Evolutionary conservation across 2,329 filamentous ascomycete species (phyloP), one percentile per base, ranked within the genome.

Genomic region (Aspergillus flavus): DNA sequence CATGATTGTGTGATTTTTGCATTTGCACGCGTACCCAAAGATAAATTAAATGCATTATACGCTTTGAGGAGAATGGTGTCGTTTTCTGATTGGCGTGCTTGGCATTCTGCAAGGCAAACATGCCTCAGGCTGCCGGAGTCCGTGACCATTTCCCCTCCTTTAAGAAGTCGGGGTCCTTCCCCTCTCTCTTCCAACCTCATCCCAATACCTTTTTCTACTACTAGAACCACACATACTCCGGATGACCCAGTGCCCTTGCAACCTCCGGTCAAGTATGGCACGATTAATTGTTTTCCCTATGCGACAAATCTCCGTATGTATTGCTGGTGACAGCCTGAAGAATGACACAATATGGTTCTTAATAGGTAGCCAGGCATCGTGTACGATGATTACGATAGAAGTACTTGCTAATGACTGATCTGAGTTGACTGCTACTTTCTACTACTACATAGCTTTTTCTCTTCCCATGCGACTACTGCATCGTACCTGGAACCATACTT

Each of bases 381-480:
- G 46, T 52, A 52, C 43, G 30, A 39, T 52, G 32, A 58, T 53
- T 3, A 53, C 52, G 34, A 59, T 54, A 59, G 21, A 39, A 55
- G 32, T 16, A 39, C 10, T 39, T 39, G 30, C 50, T 55, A 21
- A 23, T 55, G 32, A 26, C 19, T 53, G 50, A 32, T 53, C 28
- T 26, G 14, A 12, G 26, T 11, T 19, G 52, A 39, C 26, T 36
- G 21, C 39, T 55, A 43, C 36, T 43, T 54, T 52, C 21, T 48
- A 54, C 46, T 41, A 53, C 36, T 52, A 32, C 28, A 39, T 39
- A 41, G 46, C 46, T n/a, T 19, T 53, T 34, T 32, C 19, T 54
- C 50, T 53, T 41, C 58, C 36, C 48, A 59, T 41, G 58, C 58
- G 58, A 59, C 58, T 43, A 32, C 46, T 43, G 48, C 46, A 59